Conservation (phyloP, 1,284 basidiomycete genomes). For the Crepidotus sp. region DNA sequence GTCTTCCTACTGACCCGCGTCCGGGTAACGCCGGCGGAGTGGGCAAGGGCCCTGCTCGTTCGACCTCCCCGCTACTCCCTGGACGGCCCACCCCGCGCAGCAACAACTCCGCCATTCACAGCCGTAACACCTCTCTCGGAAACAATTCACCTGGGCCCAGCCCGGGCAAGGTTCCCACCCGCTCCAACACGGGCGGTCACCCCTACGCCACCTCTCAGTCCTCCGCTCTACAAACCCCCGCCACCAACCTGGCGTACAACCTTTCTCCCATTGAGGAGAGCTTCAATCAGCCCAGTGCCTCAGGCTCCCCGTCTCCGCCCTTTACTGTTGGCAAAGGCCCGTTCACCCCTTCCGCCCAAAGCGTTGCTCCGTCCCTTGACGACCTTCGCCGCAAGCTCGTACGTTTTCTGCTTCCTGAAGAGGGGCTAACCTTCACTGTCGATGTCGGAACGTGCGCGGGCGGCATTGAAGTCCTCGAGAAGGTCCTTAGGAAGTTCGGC, state of each 20-base stretch:
- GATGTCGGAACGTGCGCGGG: conserved; percentile 72
- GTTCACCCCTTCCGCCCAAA: conserved; percentile 38
- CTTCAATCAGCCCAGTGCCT: conserved; percentile 31
- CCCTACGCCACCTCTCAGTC: conserved; percentile 43
- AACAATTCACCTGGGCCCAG: conserved; percentile 27
- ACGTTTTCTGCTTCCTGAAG: conserved; percentile 79
- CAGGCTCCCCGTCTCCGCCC: conserved; percentile 41
- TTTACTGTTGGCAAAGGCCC: conserved; percentile 51
- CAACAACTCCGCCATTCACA: conserved; percentile 30
- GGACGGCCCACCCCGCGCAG: conserved; percentile 27
- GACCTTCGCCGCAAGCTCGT: conserved; percentile 75
- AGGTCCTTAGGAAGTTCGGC: conserved; percentile 81
- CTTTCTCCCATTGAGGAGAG: conserved; percentile 68
- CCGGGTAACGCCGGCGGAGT: conserved; percentile 30
- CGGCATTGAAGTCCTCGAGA: conserved; percentile 78
- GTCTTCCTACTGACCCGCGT: conserved; percentile 53
- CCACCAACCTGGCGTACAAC: conserved; percentile 28
- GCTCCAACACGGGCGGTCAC: conserved; percentile 34
- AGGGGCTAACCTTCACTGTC: conserved; percentile 66
- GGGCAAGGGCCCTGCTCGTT: conserved; percentile 34
- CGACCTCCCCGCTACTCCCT: conserved; percentile 52
- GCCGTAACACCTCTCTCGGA: conserved; percentile 42
- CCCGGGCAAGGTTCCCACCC: conserved; percentile 31
- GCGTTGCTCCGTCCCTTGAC: conserved; percentile 53
- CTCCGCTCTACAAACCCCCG: conserved; percentile 29